Base-by-base conservation (phyloP, 495 filamentous ascomycete species). In the Aspergillus saccharolyticus region DNA sequence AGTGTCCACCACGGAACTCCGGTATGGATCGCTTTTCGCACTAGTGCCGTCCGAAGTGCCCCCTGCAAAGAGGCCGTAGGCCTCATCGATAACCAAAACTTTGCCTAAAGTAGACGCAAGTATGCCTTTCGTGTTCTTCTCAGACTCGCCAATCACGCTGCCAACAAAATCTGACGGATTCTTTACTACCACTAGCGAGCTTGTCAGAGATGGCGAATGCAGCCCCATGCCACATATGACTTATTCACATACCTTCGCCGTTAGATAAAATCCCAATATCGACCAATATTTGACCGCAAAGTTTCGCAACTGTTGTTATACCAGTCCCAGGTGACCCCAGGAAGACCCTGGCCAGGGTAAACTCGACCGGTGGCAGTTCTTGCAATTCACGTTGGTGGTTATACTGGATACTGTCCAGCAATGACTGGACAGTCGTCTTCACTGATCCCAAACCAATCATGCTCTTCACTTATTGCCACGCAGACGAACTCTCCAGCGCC, bases 101-200 rank as follows among this genome's bases (percentile, higher is more conserved):
- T 91, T 92, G 0, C 89, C 88, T 4, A 83, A 43, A 0, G 85
- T 82, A 0, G 82, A 67, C 8, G 78, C 80, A 0, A 92, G 78
- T 30, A 91, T 89, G 0, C 76, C 84, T 65, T 88, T 92, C 0
- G 89, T 90, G 33, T 83, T 83, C 10, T 79, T 75, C 66, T 91
- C 89, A 0, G 88, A 91, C 21, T 78, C 70, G 0, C 89, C 89
- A 0, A 91, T 66, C 1, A 65, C 73, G 15, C 64, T 70, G 0
- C 88, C 88, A 22, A 91, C 72, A 61, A 91, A 91, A 61, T 92
- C 89, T 0, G 87, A 69, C 0, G 89, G 88, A 55, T 86, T 90
- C 60, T 87, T 89, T 0, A 84, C 64, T 8, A 91, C 68, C 0
- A 90, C 83, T 75, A 43, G 5, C 52, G 21, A 15, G 28, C 20